Evolutionary conservation across 352 stramenopile genomes (phyloP), one percentile per base, ranked within the genome.

Genomic region (Pythium sp.): DNA sequence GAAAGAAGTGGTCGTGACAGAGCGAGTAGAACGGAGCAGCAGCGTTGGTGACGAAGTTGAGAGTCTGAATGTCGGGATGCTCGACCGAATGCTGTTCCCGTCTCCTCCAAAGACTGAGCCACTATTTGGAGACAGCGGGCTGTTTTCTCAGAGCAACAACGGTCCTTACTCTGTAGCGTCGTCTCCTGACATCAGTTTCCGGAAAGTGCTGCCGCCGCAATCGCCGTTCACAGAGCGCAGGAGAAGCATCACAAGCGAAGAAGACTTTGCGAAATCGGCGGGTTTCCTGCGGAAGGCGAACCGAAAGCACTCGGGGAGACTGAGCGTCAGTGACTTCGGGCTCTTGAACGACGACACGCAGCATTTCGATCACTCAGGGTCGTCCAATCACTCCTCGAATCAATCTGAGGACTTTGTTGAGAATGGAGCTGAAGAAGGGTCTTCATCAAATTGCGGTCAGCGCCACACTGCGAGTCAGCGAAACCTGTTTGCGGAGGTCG

Each of bases 321-420:
- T 94, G 6, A 93, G 80, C 49, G 85, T 93, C 20, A 91, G 76
- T 53, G 87, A 95, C 62, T 90, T 93, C 72, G 87, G 87, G 0
- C 72, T 95, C 5, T 55, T 95, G 28, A 68, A 76, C 9, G 80
- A 88, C 32, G 70, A 76, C 6, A 68, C 47, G 14, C 24, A 36
- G 30, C 46, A 54, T 3, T 62, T 47, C n/a, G 41, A 26, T 1
- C 24, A 32, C 15, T 43, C 59, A 3, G 26, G 22, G 3, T 47
- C 60, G 2, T 49, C 60, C 36, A 58, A 30, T 8, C 22, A 28
- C 7, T 47, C 60, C 11, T 65, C 60, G 2, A 65, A 55, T 3
- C 28, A 79, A 18, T 34, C 58, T 46, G 65, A 70, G 22, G 67
- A 71, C 30, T 70, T 7, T n/a, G 36, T 56, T 32, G 58, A 54